phyloP scores from a whole-genome alignment of 73 alveolate species.

The Paraurostyla sp. region DNA sequence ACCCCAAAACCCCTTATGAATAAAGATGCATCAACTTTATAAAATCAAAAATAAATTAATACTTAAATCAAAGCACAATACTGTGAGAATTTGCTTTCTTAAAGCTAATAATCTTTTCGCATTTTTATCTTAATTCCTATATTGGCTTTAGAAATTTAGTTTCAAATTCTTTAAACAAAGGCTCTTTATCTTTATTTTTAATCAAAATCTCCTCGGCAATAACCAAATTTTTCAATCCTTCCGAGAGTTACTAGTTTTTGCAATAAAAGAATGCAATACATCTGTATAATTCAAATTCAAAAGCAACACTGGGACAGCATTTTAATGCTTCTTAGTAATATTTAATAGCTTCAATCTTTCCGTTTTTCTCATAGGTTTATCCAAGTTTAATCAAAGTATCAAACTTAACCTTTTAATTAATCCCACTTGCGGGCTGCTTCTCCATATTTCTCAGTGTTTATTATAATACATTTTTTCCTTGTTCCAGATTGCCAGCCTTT shows the following conservation, averaged over 20 bases:
- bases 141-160: not conserved
- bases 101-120: not conserved
- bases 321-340: not conserved
- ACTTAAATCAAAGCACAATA: not conserved
- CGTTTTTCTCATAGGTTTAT: conserved; percentile 2
- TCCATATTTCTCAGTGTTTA: not conserved
- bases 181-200: conserved; percentile 11
- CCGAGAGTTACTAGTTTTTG: not conserved
- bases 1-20: too few relatives aligned
- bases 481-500: not conserved
- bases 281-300: conserved; percentile 19
- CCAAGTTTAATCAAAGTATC: not conserved
- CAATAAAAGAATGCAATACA: conserved; percentile 13
- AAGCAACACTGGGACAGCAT: not conserved
- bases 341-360: not conserved
- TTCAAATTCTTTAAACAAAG: not conserved
- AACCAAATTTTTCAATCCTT: not conserved
- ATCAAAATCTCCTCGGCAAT: conserved; percentile 1
- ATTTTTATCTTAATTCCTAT: not conserved
- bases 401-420: not conserved
- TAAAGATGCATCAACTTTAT: too few relatives aligned
- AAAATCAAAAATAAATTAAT: too few relatives aligned
- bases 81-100: not conserved
- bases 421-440: not conserved
- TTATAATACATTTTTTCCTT: not conserved